A percentile compares a stretch with the other conserved stretches of the same genome.
These are phyloP conservation scores for Colletotrichum trifolii DNA, from an alignment of 2,329 filamentous ascomycete genomes.

Conservation along the genomic window DNA sequence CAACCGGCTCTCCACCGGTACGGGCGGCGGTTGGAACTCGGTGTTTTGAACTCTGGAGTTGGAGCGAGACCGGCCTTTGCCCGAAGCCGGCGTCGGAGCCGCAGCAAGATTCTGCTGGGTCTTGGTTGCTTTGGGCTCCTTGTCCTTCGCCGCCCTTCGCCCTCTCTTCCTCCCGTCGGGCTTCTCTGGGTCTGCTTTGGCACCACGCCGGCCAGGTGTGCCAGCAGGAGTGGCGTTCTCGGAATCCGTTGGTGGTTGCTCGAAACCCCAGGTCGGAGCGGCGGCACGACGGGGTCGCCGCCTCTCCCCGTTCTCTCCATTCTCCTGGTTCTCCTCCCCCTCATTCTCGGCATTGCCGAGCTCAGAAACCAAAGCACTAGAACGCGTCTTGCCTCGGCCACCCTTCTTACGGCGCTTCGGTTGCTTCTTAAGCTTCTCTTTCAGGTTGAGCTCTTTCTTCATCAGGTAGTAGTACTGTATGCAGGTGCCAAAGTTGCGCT, in stretches of 20 bases:
- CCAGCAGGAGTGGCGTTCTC: constrained; percentile 68
- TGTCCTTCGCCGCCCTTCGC: constrained; percentile 51
- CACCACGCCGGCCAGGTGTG: constrained; percentile 67
- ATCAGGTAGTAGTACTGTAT: constrained; percentile 90
- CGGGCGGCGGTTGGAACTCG: constrained; percentile 52
- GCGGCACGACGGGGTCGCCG: constrained; percentile 71
- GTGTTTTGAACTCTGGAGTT: constrained; percentile 61
- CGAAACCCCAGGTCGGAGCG: constrained; percentile 78
- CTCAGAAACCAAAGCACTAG: constrained; percentile 74
- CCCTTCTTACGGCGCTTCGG: constrained; percentile 61
- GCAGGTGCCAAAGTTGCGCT: constrained; percentile 80
- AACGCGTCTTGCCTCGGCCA: constrained; percentile 66
- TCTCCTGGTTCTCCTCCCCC: constrained; percentile 65
- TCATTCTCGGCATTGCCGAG: constrained; percentile 70
- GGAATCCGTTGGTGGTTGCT: constrained; percentile 68
- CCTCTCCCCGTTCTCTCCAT: constrained; percentile 69
- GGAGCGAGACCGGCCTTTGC: constrained; percentile 64
- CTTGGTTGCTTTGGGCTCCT: constrained; percentile 55
- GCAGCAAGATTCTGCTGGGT: constrained; percentile 54
- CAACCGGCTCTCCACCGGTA: constrained; percentile 53
- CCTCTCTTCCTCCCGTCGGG: constrained; percentile 54
- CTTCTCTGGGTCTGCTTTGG: constrained; percentile 58
- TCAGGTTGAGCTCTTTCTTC: constrained; percentile 79
- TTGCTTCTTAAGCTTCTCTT: constrained; percentile 78
- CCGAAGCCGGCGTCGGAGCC: constrained; percentile 51